These are phyloP conservation scores for Ophiocordyceps polyrhachis-furcata DNA, from an alignment of 2,329 filamentous ascomycete species.

Conservation along the genomic window DNA sequence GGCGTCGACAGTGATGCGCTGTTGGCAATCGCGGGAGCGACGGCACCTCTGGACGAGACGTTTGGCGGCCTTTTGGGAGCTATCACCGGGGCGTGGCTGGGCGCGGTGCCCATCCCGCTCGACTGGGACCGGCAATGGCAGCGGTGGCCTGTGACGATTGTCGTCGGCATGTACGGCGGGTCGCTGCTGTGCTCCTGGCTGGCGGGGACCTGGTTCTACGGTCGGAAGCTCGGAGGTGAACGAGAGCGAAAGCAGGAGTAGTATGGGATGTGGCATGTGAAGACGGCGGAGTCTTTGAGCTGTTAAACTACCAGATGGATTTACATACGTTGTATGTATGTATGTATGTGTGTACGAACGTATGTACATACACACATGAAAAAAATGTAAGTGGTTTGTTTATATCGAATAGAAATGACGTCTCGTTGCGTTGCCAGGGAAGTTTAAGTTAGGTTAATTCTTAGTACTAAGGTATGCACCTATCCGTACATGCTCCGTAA, in stretches of 20 bases:
- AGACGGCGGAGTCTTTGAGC: neutral
- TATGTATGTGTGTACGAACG: no score
- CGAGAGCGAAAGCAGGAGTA: conserved; percentile 11
- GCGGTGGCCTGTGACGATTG: conserved; percentile 85
- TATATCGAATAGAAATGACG: no score
- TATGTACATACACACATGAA: no score
- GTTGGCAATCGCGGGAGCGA: conserved; percentile 46
- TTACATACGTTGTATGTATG: no score
- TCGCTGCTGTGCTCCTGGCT: conserved; percentile 51
- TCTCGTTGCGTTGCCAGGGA: no score
- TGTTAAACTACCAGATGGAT: neutral
- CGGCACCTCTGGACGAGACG: conserved; percentile 61
- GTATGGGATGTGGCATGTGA: neutral
- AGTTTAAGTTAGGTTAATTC: no score
- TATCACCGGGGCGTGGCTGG: conserved; percentile 71
- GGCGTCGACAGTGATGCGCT: conserved; percentile 58
- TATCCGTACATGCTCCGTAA: no score
- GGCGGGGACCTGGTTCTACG: conserved; percentile 32
- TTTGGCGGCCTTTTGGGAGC: conserved; percentile 70
- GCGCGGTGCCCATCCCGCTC: conserved; percentile 83
- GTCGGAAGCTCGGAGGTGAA: conserved; percentile 18
- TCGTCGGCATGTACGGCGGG: conserved; percentile 66
- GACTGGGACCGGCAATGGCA: conserved; percentile 99
- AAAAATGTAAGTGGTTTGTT: no score
- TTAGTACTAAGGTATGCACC: no score